These are phyloP conservation scores for Colletotrichum orchidophilum DNA, from an alignment of 2,329 filamentous ascomycete genomes.

Conservation along the genomic window DNA sequence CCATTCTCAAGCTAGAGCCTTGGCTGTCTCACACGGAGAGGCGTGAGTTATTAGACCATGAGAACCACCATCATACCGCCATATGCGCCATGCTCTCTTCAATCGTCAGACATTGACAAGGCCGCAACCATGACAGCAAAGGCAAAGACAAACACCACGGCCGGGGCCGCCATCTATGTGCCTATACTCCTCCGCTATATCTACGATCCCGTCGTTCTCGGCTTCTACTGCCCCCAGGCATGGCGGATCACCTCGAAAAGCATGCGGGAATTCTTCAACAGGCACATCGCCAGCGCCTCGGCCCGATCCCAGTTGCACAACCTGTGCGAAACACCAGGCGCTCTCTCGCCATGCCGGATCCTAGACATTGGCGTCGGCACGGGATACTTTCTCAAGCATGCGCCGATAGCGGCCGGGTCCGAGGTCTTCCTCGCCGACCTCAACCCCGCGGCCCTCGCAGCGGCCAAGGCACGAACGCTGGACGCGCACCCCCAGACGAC, in stretches of 20 bases:
- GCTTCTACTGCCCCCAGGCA: conserved; percentile 45
- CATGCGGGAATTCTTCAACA: conserved; percentile 30
- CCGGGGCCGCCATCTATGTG: conserved; percentile 16
- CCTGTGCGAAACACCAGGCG: background rate
- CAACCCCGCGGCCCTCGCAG: conserved; percentile 10
- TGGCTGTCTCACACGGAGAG: background rate
- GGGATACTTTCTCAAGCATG: conserved; percentile 43
- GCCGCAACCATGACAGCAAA: background rate
- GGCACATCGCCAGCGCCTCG: conserved; percentile 41
- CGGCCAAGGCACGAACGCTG: conserved; percentile 6
- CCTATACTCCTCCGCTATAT: conserved; percentile 26
- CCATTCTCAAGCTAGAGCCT: background rate
- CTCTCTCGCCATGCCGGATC: conserved; percentile 36
- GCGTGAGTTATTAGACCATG: background rate
- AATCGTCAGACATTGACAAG: background rate
- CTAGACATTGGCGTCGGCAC: conserved; percentile 50
- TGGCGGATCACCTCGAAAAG: conserved; percentile 39
- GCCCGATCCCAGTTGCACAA: conserved; percentile 42
- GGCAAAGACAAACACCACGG: conserved; percentile 6
- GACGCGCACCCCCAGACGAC: background rate
- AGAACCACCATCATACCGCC: background rate
- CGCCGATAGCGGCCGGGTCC: background rate
- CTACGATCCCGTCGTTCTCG: conserved; percentile 45
- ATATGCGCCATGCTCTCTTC: background rate
- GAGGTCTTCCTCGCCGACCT: conserved; percentile 3